Evolutionary conservation across 345 rosid species (phyloP).

Genomic region (Gossypium sturtianum): DNA sequence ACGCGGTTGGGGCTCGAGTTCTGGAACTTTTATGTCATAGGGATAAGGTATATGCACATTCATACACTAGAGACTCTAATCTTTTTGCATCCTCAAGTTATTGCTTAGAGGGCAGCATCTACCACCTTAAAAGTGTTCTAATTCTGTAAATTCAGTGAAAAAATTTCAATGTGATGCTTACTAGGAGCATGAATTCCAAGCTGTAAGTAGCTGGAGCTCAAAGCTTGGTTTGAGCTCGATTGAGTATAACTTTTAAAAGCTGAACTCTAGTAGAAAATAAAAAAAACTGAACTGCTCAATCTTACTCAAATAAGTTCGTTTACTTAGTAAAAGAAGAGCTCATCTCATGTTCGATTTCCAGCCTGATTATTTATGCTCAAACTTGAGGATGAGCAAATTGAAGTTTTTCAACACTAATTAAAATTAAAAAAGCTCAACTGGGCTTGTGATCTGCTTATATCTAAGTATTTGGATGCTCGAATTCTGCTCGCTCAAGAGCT

Average conservation of each 20-base stretch:
- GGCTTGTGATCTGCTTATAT: neutral
- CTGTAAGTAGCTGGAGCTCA: neutral
- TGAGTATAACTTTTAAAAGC: no score
- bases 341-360: neutral
- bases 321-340: neutral
- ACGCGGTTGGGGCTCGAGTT: conserved; percentile 84
- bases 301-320: neutral
- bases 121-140: neutral
- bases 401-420: neutral
- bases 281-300: neutral
- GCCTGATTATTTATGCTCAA: neutral
- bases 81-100: neutral
- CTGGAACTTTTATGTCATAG: conserved; percentile 88
- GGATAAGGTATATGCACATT: conserved; percentile 49
- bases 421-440: neutral
- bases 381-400: neutral
- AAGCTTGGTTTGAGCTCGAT: neutral
- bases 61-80: neutral
- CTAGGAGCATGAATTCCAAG: neutral
- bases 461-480: neutral
- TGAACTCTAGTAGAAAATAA: no score
- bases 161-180: neutral
- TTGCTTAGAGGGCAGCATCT: neutral
- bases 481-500: neutral
- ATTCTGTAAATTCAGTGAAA: neutral